Percentiles rank a stretch among this genome's conserved stretches.
phyloP scores from a whole-genome alignment of 805 yeast species.

The Hanseniaspora nectarophila region DNA sequence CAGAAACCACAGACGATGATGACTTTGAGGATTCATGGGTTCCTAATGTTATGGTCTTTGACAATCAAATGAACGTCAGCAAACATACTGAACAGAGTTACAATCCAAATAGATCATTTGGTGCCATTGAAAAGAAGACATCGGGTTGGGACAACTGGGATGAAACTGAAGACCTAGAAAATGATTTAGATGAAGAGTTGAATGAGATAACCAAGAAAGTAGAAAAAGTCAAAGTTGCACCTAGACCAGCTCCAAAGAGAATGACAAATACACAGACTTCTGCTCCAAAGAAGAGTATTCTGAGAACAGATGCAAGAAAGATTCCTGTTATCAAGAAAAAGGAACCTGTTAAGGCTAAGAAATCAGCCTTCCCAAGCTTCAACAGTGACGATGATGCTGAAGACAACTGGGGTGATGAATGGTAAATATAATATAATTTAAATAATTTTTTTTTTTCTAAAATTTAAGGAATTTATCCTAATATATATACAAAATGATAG shows the following conservation, averaged over 20 bases:
- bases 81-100: neutral
- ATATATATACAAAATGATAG: neutral
- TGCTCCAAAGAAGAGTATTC: neutral
- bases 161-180: conserved; percentile 12
- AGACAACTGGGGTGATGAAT: conserved; percentile 24
- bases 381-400: conserved; percentile 15
- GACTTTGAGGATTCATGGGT: neutral
- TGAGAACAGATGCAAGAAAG: conserved; percentile 2
- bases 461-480: neutral
- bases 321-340: conserved; percentile 16
- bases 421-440: conserved; percentile 16
- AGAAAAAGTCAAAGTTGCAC: neutral
- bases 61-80: neutral
- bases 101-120: neutral
- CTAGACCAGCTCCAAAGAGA: neutral
- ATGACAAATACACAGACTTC: neutral
- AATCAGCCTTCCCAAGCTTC: conserved; percentile 9
- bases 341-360: conserved; percentile 1
- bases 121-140: neutral
- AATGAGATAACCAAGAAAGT: neutral
- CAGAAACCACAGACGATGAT: neutral
- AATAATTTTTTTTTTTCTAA: neutral
- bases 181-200: conserved; percentile 14
- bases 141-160: conserved; percentile 14
- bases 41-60: conserved; percentile 6